phyloP scores from a whole-genome alignment of 768 basidiomycete genomes.

The Boletus patriciae region DNA sequence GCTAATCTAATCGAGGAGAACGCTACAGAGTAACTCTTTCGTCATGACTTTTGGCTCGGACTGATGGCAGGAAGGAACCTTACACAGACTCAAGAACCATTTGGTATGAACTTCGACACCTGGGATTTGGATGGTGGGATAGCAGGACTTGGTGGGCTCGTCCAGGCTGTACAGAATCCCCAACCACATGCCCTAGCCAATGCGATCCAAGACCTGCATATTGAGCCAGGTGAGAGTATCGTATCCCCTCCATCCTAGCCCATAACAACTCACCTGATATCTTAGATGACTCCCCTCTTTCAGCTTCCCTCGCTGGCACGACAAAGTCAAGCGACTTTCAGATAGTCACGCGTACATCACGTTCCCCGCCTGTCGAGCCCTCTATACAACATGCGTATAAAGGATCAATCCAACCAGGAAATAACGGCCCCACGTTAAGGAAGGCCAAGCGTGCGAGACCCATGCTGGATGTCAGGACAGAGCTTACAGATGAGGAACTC shows the following conservation, averaged over 20 bases:
- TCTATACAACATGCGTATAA: neutral
- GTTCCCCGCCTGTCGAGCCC: conserved; percentile 4
- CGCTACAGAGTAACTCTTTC: conserved; percentile 14
- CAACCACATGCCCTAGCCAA: neutral
- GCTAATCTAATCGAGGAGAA: conserved; percentile 15
- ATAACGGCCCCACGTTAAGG: conserved; percentile 10
- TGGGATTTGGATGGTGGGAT: conserved; percentile 30
- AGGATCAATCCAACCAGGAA: neutral
- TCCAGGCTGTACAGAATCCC: neutral
- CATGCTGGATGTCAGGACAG: conserved; percentile 70
- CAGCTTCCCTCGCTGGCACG: conserved; percentile 1
- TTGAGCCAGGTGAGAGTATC: conserved; percentile 9
- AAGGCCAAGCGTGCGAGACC: conserved; percentile 55
- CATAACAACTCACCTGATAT: neutral
- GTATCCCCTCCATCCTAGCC: neutral
- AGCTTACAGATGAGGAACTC: conserved; percentile 80
- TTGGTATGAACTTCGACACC: conserved; percentile 13
- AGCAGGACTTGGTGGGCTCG: conserved; percentile 1
- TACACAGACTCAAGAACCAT: conserved; percentile 21
- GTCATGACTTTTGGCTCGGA: neutral
- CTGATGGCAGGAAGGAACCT: conserved; percentile 18
- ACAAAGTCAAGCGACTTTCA: conserved; percentile 8
- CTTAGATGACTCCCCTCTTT: conserved; percentile 5
- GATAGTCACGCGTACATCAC: neutral
- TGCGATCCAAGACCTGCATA: neutral